Evolutionary conservation across 331 rosid genomes (phyloP).

Genomic region (Malus hybrid): DNA sequence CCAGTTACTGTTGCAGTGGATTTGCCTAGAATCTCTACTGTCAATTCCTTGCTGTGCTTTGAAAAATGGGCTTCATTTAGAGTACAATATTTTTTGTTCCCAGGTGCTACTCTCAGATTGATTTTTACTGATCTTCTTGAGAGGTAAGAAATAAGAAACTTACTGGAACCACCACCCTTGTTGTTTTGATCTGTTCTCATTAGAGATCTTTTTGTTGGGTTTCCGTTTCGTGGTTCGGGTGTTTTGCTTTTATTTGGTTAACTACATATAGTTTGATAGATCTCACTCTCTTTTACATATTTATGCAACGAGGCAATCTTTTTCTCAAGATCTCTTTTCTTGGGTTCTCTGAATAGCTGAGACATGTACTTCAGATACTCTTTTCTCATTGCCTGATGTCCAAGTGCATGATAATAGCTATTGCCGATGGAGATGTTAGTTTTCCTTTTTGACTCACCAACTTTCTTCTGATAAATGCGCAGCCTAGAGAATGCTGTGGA

Average conservation of each 20-base stretch:
- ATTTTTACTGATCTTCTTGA: slow-evolving; percentile 72
- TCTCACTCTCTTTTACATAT: not conserved
- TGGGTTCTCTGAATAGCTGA: not conserved
- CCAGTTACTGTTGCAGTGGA: slow-evolving; percentile 61
- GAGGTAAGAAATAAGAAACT: slow-evolving; percentile 43
- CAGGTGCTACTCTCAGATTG: slow-evolving; percentile 53
- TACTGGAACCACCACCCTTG: not conserved
- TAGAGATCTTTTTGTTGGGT: not conserved
- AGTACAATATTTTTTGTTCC: slow-evolving; percentile 32
- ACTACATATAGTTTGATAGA: not conserved
- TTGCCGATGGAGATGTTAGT: not conserved
- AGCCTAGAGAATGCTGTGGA: slow-evolving; percentile 91
- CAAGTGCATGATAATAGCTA: not conserved
- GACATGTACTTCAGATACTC: not conserved
- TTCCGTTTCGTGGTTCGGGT: not conserved
- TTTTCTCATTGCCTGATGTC: not conserved
- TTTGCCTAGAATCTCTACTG: slow-evolving; percentile 72
- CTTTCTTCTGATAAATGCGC: slow-evolving; percentile 19
- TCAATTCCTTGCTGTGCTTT: slow-evolving; percentile 54
- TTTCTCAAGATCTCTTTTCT: not conserved
- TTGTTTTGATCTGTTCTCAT: not conserved
- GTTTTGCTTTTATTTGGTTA: not conserved
- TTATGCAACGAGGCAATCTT: not conserved
- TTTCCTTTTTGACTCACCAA: not conserved
- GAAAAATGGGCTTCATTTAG: slow-evolving; percentile 35